Conservation (phyloP, 805 yeast genomes). For the Pachysolen tannophilus region DNA sequence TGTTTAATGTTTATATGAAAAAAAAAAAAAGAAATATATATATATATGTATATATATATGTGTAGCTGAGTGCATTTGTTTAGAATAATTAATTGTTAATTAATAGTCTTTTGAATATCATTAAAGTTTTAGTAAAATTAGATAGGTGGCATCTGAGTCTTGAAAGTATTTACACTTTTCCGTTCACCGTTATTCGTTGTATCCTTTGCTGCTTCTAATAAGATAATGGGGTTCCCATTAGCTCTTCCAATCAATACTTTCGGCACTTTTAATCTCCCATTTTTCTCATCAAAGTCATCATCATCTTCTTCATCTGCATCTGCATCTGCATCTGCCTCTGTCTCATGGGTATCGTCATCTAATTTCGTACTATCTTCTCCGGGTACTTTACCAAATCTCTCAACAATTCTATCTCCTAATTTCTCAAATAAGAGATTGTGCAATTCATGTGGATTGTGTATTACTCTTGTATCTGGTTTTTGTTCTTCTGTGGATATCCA, state of each 20-base stretch:
- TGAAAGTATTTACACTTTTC: slow-evolving; percentile 8
- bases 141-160: slow-evolving; percentile 8
- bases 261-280: slow-evolving; percentile 6
- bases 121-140: neutral
- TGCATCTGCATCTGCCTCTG: neutral
- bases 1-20: neutral
- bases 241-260: slow-evolving; percentile 2
- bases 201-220: slow-evolving; percentile 8
- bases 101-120: neutral
- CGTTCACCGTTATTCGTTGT: neutral
- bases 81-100: neutral
- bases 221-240: slow-evolving; percentile 9
- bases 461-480: slow-evolving; percentile 5
- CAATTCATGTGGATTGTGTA: slow-evolving; percentile 9
- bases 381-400: too few species aligned
- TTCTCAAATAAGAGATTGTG: slow-evolving; percentile 7
- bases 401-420: slow-evolving; percentile 9
- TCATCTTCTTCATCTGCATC: slow-evolving; percentile 1
- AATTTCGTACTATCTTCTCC: too few species aligned
- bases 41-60: neutral
- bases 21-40: neutral
- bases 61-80: neutral
- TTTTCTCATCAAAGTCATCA: slow-evolving; percentile 6
- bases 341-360: slow-evolving; percentile 1
- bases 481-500: slow-evolving; percentile 8